phyloP scores from a whole-genome alignment of 2,329 filamentous ascomycete genomes.

The Claviceps sp. region DNA sequence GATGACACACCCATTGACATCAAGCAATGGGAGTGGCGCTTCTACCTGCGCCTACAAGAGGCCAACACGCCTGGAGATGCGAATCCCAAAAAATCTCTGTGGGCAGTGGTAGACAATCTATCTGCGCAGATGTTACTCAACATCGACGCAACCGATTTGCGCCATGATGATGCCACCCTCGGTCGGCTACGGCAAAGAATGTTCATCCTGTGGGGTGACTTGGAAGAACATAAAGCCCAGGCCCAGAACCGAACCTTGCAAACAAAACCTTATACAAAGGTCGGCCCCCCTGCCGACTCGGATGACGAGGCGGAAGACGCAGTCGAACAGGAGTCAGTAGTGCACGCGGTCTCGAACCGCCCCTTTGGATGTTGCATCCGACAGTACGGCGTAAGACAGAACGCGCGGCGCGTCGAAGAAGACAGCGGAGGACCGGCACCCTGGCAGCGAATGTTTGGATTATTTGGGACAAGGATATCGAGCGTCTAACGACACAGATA shows the following conservation, averaged over 20 bases:
- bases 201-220: slow-evolving; percentile 72
- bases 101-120: slow-evolving; percentile 52
- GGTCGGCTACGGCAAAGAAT: slow-evolving; percentile 51
- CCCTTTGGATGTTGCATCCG: slow-evolving; percentile 59
- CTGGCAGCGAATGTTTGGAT: slow-evolving; percentile 50
- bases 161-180: slow-evolving; percentile 34
- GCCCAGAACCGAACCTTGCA: slow-evolving; percentile 3
- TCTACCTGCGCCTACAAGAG: slow-evolving; percentile 67
- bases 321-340: background rate
- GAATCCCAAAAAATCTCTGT: slow-evolving; percentile 36
- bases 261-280: background rate
- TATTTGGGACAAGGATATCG: slow-evolving; percentile 51
- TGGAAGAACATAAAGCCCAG: slow-evolving; percentile 53
- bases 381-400: slow-evolving; percentile 50
- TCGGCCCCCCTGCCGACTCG: slow-evolving; percentile 4
- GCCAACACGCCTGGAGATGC: slow-evolving; percentile 9
- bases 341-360: slow-evolving; percentile 29
- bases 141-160: slow-evolving; percentile 42
- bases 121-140: slow-evolving; percentile 34
- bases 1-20: slow-evolving; percentile 12
- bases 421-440: slow-evolving; percentile 28
- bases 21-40: slow-evolving; percentile 66
- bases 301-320: slow-evolving; percentile 6
- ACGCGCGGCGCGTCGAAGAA: slow-evolving; percentile 40
- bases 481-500: background rate